Base-by-base conservation (phyloP, 2,329 filamentous ascomycete genomes). In the Colletotrichum orbiculare region DNA sequence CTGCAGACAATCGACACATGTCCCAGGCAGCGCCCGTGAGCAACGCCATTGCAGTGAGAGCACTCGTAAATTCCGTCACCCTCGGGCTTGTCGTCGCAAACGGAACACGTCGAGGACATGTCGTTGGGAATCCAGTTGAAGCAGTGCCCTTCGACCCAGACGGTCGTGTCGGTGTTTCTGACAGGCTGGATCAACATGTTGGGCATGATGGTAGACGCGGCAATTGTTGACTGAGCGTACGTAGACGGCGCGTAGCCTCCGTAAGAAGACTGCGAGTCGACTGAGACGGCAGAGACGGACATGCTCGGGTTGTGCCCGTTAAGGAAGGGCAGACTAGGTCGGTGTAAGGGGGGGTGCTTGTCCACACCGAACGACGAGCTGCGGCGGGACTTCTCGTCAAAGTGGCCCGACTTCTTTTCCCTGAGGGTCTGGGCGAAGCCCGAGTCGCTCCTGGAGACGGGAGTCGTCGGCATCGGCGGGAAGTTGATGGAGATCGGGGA, bases 331-430 rank as follows among this genome's bases (percentile, higher is more conserved):
- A 90, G 80, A 74, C 87, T 92, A 6, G 91, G 90, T 46, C 91
- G 85, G 69, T 92, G 87, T 17, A 90, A 78, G 1, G 89, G 87
- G 42, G 84, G 85, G 69, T 89, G 85, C 75, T 89, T 89, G 70
- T 93, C 92, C 73, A 94, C 83, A 37, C 91, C 92, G 77, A 97
- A 96, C 1, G 94, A 97, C n/a, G 94, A 97, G 80, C 94, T 97
- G 69, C 95, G 88, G 65, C 94, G 88, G n/a, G 91, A 91, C 69
- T 85, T 81, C 68, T 91, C 88, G 72, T 96, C 92, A 70, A 98
- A 97, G 75, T 97, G 93, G 2, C 92, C 94, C 3, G 96, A 98
- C 55, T 95, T 88, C 81, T 98, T 99, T 79, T 98, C 96, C 38
- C 94, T 89, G 62, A 99, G 82, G 5, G 93, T 97, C 60, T 97